Base-by-base conservation (phyloP, 2,329 filamentous ascomycete species). In the Xylariaceae sp. region DNA sequence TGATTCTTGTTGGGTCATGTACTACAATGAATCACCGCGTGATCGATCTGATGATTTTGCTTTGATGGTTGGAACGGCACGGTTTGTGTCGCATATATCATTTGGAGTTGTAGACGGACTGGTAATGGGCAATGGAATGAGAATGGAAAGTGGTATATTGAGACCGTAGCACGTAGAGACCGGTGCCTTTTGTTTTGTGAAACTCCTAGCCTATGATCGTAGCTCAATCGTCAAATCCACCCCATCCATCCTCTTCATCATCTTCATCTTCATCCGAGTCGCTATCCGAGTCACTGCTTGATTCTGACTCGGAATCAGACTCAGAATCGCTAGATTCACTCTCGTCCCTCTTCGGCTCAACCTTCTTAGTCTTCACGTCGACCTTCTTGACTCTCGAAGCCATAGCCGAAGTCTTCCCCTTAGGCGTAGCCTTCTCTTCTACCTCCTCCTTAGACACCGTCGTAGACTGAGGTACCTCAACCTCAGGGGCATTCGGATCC, bases 401-500 rank as follows among this genome's bases (percentile, higher is more conserved):
- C n/a, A n/a, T n/a, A n/a, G n/a, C 37, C 1, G 47, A 30, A 13
- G 10, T 2, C 4, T 2, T 52, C 45, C 52, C 51, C 11, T 49
- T 49, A 11, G 35, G 8, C 9, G 11, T 11, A 35, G 7, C 48
- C 15, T 48, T 51, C 5, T 23, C 10, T 11, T 41, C 18, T 15
- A n/a, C 41, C 30, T 37, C 15, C 37, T 52, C 48, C 11, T 4
- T 8, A 11, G 11, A 17, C 23, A 53, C 66, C 37, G 68, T 63
- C 18, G 50, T 50, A 56, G 49, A 8, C 66, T 60, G 3, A n/a
- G 17, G 4, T 41, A 47, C 64, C 55, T 65, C 64, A 15, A 62
- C 61, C 34, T 61, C 62, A 30, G 23, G 23, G 48, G 67, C 61
- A 73, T 74, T 72, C 73, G 49, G 66, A 49, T 88, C 83, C 56